Evolutionary conservation across 1,139 yeast genomes (phyloP), one percentile per base, ranked within the genome.

Genomic region (Kazachstania sp.): DNA sequence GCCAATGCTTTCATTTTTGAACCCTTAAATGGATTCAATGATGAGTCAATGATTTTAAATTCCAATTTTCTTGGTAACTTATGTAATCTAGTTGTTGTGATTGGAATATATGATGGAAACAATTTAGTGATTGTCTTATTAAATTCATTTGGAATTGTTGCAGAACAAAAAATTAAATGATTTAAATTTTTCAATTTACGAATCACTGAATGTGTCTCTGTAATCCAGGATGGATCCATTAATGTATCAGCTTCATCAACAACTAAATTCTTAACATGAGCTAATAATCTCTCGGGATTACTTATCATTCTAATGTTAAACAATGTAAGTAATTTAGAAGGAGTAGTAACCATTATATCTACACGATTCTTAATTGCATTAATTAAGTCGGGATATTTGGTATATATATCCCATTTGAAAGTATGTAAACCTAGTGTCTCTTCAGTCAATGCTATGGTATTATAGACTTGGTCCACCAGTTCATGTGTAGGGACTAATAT

Each of bases 171-270:
- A 1, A 88, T 73, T 35, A 87, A 67, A 53, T 86, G 86, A 45
- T 71, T 71, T 37, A 84, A 69, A 49, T 77, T 74, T 3, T 75
- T 71, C 64, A 85, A 73, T 45, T 69, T 65, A 41, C 71, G 71
- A 32, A 88, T 66, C 0, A 79, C 75, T 5, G 71, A 65, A 54
- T 79, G 75, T 1, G 96, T 86, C 49, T 81, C 82, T 35, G 76
- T 76, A 15, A 81, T 68, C 77, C 92, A 90, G 0, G 95, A 83
- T 46, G 79, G 77, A 60, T 90, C 96, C 80, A 92, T 75, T 47
- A 92, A 70, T 0, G 97, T 86, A 65, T 92, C 98, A 0, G 98
- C 97, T 65, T 92, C 98, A 64, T 92, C 98, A n/a, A 85, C 76
- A 2, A 86, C 90, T 47, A 86, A 72, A 56, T 76, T 83, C 29